These are phyloP conservation scores for Pseudotulostoma volvatum DNA, from an alignment of 495 filamentous ascomycete species.

Conservation along the genomic window DNA sequence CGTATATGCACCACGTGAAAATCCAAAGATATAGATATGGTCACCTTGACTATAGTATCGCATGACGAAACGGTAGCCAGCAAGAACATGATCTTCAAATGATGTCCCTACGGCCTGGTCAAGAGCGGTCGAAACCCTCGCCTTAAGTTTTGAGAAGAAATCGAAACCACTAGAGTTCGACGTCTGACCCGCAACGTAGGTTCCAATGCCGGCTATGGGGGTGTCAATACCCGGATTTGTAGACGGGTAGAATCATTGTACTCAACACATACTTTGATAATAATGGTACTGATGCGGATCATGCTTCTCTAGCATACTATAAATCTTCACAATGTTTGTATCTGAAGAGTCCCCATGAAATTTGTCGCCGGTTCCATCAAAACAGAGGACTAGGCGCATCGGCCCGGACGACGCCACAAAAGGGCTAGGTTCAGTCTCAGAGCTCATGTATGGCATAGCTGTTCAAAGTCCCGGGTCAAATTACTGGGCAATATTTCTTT, in stretches of 20 bases:
- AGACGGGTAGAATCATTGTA: not conserved
- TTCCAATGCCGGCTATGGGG: slow-evolving; percentile 23
- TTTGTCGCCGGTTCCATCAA: slow-evolving; percentile 23
- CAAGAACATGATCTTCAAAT: slow-evolving; percentile 29
- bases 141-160: too few relatives aligned
- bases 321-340: slow-evolving; percentile 23
- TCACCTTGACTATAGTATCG: slow-evolving; percentile 23
- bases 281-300: slow-evolving; percentile 19
- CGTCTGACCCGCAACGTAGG: too few relatives aligned
- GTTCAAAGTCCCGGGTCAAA: too few relatives aligned
- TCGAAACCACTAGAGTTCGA: too few relatives aligned
- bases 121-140: too few relatives aligned
- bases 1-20: slow-evolving; percentile 33
- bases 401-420: too few relatives aligned
- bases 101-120: slow-evolving; percentile 25
- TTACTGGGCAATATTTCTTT: too few relatives aligned
- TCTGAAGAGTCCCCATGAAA: slow-evolving; percentile 12
- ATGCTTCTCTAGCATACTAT: slow-evolving; percentile 20
- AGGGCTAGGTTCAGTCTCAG: too few relatives aligned
- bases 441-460: too few relatives aligned
- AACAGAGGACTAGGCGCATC: slow-evolving; percentile 24
- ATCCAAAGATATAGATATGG: slow-evolving; percentile 34
- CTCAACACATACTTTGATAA: too few relatives aligned
- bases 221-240: slow-evolving; percentile 15
- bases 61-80: slow-evolving; percentile 32